These are phyloP conservation scores for Penicillium maclennaniae DNA, from an alignment of 495 filamentous ascomycete genomes.

Conservation along the genomic window DNA sequence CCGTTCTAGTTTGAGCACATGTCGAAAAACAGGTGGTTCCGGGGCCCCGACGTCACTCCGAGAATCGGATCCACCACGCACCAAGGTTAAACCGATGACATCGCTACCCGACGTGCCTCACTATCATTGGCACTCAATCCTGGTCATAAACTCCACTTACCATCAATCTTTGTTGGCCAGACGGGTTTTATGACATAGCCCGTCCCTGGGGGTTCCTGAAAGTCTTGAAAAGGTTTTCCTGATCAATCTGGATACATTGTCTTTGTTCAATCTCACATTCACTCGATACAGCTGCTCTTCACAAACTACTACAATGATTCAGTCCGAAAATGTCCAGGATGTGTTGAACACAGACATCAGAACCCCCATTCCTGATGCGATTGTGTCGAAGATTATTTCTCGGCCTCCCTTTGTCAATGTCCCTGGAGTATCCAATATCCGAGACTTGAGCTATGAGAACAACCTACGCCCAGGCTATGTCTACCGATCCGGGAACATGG, in stretches of 20 bases:
- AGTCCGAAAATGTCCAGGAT: slow-evolving; percentile 17
- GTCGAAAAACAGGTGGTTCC: too few relatives aligned
- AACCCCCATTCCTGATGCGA: slow-evolving; percentile 20
- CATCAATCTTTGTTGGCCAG: not conserved
- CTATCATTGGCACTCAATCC: slow-evolving; percentile 5
- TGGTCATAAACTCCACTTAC: not conserved
- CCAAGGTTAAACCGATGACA: slow-evolving; percentile 6
- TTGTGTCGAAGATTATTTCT: slow-evolving; percentile 28
- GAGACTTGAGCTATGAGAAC: slow-evolving; percentile 49
- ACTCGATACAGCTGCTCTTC: not conserved
- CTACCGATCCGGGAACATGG: slow-evolving; percentile 51
- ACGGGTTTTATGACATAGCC: slow-evolving; percentile 17
- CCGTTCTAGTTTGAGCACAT: not conserved
- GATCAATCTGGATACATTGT: not conserved
- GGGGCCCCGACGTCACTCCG: not conserved
- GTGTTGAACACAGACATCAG: slow-evolving; percentile 30
- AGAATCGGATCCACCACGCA: not conserved
- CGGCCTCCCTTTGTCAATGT: slow-evolving; percentile 51
- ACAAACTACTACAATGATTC: slow-evolving; percentile 11
- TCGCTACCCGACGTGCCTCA: slow-evolving; percentile 7
- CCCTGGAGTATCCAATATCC: slow-evolving; percentile 49
- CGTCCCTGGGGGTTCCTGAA: not conserved
- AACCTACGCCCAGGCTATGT: slow-evolving; percentile 39
- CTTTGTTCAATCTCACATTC: not conserved
- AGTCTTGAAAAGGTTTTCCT: not conserved